These are phyloP conservation scores for Backusella tuberculispora DNA, from an alignment of 192 early-diverging fungal species.

Conservation along the genomic window DNA sequence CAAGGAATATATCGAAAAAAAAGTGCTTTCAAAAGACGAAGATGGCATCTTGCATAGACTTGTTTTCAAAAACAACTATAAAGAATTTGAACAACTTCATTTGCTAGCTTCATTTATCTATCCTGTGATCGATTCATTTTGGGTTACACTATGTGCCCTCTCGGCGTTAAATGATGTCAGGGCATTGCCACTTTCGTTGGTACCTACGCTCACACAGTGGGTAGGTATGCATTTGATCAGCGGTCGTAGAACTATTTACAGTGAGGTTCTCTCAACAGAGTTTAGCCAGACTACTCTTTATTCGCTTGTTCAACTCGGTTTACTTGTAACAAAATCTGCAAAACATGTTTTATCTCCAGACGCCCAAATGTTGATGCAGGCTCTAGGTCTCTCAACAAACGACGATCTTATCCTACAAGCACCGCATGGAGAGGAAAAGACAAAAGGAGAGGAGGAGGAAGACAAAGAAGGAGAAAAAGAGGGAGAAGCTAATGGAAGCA, in stretches of 20 bases:
- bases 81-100: conserved; percentile 15
- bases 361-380: conserved; percentile 26
- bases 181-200: conserved; percentile 6
- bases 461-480: neutral
- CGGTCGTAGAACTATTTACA: conserved; percentile 24
- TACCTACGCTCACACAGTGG: conserved; percentile 23
- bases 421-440: neutral
- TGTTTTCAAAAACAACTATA: neutral
- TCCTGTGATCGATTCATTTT: conserved; percentile 21
- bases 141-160: conserved; percentile 21
- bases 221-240: conserved; percentile 26
- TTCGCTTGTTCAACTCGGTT: neutral
- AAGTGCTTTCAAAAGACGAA: neutral
- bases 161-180: conserved; percentile 15
- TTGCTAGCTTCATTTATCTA: conserved; percentile 25
- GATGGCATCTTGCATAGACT: neutral
- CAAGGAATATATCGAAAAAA: neutral
- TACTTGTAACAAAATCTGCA: conserved; percentile 13
- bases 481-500: neutral
- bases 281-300: conserved; percentile 10
- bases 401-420: conserved; percentile 8
- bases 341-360: conserved; percentile 27
- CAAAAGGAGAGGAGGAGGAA: neutral
- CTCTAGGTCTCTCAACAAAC: conserved; percentile 20
- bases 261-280: conserved; percentile 28